Evolutionary conservation across 2,329 filamentous ascomycete species (phyloP), one percentile per base, ranked within the genome.

Genomic region (Fusarium camptoceras): DNA sequence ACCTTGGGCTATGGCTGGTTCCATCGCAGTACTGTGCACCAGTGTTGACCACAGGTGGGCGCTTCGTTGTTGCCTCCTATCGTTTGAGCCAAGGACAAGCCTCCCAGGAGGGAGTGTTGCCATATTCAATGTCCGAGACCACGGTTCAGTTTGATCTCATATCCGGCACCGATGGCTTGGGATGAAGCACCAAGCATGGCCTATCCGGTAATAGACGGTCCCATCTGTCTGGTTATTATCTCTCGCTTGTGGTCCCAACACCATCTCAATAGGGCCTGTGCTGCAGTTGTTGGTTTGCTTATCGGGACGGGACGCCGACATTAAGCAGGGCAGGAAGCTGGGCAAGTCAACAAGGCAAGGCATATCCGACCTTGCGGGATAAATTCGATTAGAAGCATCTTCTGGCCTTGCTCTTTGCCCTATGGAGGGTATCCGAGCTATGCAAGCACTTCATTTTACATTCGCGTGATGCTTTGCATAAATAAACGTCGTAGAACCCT

Each of bases 231-330:
- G 54, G 46, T 59, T 34, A 18, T 34, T 25, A 46, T 46, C 55
- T 49, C 53, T 58, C 55, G 41, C 53, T 61, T 46, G 42, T 51
- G 49, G 48, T 46, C 37, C 39, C 46, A 58, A 31, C 22, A 22
- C 25, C 31, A 55, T 39, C 28, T 30, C 59, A 44, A 55, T 51
- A 56, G 42, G 44, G 53, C 22, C 42, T 51, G 43, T 44, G 50
- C 56, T 53, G 39, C 31, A 41, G 44, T 46, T 44, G 57, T 47
- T 55, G 44, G 46, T 58, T 55, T 54, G 8, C 55, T 44, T 58
- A 48, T 51, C 55, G 34, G 63, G 67, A 57, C 55, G 28, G 47
- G 55, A 61, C 47, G 30, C 43, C 28, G 57, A 39, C 12, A 58
- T 57, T 53, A 54, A 39, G 24, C 30, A 44, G 59, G 55, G 58